phyloP scores from a whole-genome alignment of 805 yeast genomes.

The Pichia pseudocactophila region DNA sequence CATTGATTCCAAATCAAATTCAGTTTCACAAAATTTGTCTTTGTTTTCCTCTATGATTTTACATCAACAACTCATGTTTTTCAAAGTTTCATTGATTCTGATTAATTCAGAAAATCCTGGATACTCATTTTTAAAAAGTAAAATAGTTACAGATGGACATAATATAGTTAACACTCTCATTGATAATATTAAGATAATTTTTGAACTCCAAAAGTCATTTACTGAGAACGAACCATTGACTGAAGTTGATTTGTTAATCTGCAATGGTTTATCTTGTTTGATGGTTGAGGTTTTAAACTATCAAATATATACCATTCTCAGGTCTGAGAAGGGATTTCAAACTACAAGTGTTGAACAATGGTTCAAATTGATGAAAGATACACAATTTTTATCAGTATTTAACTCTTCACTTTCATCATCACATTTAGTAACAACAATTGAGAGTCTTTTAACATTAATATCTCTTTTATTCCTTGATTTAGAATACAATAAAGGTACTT shows the following conservation, averaged over 20 bases:
- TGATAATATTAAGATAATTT: conserved; percentile 9
- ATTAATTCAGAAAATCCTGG: background rate
- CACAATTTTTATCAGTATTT: conserved; percentile 15
- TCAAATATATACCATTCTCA: conserved; percentile 21
- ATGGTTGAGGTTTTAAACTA: conserved; percentile 20
- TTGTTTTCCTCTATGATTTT: background rate
- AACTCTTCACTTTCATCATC: background rate
- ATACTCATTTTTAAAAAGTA: conserved; percentile 18
- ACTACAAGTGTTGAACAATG: conserved; percentile 35
- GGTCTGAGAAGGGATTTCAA: conserved; percentile 17
- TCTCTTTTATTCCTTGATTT: conserved; percentile 50
- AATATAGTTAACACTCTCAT: conserved; percentile 28
- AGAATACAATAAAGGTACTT: conserved; percentile 37
- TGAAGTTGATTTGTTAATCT: conserved; percentile 11
- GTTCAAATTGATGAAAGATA: conserved; percentile 43
- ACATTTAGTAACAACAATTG: conserved; percentile 23
- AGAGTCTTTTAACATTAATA: conserved; percentile 39
- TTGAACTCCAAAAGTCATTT: conserved; percentile 9
- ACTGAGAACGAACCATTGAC: conserved; percentile 4
- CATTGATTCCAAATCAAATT: background rate
- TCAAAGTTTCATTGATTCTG: background rate
- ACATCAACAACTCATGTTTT: conserved; percentile 2
- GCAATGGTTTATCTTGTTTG: conserved; percentile 12
- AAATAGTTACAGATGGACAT: conserved; percentile 21
- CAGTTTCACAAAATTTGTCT: too few relatives aligned